Evolutionary conservation across 768 basidiomycete species (phyloP).

Genomic region (Boletus bicolor): DNA sequence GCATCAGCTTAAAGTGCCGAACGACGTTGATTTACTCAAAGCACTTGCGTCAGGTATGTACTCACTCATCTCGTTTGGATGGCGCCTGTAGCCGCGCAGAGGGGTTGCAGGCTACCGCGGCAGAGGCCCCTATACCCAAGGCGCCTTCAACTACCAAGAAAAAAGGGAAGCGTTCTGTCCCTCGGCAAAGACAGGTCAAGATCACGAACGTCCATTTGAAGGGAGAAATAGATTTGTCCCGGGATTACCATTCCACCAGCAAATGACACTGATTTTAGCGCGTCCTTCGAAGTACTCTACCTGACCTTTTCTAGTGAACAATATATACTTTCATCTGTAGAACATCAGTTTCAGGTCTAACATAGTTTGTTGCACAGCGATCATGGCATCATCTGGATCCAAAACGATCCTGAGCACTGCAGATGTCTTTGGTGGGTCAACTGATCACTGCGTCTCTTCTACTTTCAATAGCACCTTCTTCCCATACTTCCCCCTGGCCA

Average conservation of each 20-base stretch:
- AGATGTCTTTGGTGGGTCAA: not conserved
- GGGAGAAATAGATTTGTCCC: conserved; percentile 80
- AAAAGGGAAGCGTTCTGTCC: conserved; percentile 74
- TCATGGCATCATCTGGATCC: not conserved
- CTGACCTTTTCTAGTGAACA: not conserved
- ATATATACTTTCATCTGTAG: not conserved
- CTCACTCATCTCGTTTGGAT: not conserved
- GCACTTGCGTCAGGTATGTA: conserved; percentile 68
- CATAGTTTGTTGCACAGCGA: not conserved
- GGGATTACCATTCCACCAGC: conserved; percentile 50
- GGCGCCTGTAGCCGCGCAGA: conserved; percentile 39
- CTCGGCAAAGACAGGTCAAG: conserved; percentile 70
- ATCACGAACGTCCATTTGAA: conserved; percentile 89
- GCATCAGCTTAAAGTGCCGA: conserved; percentile 81
- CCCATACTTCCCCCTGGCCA: conserved; percentile 39
- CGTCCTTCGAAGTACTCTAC: not conserved
- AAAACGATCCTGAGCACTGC: not conserved
- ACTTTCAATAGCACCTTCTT: conserved; percentile 49
- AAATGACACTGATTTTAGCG: conserved; percentile 12
- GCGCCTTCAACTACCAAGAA: conserved; percentile 64
- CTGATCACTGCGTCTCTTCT: conserved; percentile 25
- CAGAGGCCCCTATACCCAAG: conserved; percentile 55
- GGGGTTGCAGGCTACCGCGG: conserved; percentile 76
- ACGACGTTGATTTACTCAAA: conserved; percentile 77
- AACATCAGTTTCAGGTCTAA: not conserved